Percentiles rank a stretch among this genome's conserved stretches.
phyloP scores from a whole-genome alignment of 371 early-diverging fungal species.

The Smittium mucronatum region DNA sequence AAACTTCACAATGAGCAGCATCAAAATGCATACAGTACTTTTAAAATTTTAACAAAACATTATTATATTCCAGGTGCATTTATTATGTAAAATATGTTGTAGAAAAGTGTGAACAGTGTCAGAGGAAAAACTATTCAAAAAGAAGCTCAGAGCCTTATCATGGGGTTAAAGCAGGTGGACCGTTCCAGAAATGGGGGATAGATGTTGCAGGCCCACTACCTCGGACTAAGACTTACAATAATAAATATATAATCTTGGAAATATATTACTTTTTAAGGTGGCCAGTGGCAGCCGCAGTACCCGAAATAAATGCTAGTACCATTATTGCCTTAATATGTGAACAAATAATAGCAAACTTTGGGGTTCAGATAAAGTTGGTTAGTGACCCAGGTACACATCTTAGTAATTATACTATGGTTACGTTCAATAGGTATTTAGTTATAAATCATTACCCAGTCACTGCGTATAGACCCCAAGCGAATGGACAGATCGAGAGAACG shows the following conservation, averaged over 20 bases:
- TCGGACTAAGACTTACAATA: background rate
- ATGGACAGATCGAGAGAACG: slow-evolving; percentile 12
- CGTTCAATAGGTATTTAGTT: background rate
- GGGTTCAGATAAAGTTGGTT: slow-evolving; percentile 4
- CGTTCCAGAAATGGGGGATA: slow-evolving; percentile 8
- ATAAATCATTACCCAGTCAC: slow-evolving; percentile 11
- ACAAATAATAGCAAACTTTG: slow-evolving; percentile 9
- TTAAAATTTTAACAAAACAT: background rate
- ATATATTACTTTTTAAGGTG: slow-evolving; percentile 10
- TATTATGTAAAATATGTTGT: background rate
- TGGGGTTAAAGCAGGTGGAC: background rate
- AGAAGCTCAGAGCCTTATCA: background rate
- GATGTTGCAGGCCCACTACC: slow-evolving; percentile 11
- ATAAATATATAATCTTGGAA: slow-evolving; percentile 8
- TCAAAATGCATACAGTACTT: background rate
- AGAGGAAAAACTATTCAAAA: background rate
- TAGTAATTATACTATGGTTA: background rate
- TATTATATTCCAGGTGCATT: background rate
- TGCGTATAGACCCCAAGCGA: slow-evolving; percentile 11
- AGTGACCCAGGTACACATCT: slow-evolving; percentile 10
- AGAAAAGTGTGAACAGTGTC: slow-evolving; percentile 3
- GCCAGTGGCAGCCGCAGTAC: slow-evolving; percentile 11
- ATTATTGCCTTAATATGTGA: slow-evolving; percentile 7
- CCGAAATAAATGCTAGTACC: slow-evolving; percentile 5
- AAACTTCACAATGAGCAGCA: background rate